Percentiles rank a stretch among this genome's conserved stretches.
These are phyloP conservation scores for Trypanosoma melophagium DNA, from an alignment of 208 protist species.

Conservation along the genomic window DNA sequence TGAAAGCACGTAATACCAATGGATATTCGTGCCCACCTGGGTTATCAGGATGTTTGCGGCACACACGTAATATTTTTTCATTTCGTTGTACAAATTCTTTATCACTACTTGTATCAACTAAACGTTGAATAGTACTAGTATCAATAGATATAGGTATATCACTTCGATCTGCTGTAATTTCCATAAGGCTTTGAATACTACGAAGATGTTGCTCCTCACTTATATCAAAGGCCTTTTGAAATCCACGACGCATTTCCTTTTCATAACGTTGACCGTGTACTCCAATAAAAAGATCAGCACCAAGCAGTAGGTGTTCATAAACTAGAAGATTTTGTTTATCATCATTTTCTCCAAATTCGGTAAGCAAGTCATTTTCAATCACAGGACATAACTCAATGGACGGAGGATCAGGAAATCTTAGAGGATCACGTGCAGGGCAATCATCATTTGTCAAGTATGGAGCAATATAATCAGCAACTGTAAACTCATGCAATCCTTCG, in stretches of 20 bases:
- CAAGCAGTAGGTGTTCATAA: constrained; percentile 71
- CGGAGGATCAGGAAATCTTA: not conserved
- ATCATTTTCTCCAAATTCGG: constrained; percentile 21
- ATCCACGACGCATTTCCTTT: constrained; percentile 41
- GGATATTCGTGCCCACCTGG: constrained; percentile 31
- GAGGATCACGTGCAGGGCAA: not conserved
- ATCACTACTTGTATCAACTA: constrained; percentile 36
- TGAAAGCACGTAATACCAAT: constrained; percentile 47
- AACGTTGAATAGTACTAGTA: constrained; percentile 26
- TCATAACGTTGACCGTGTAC: constrained; percentile 12
- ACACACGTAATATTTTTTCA: constrained; percentile 26
- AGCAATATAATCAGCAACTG: constrained; percentile 7
- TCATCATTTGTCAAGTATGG: not conserved
- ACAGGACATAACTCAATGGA: constrained; percentile 25
- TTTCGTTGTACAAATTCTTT: constrained; percentile 43
- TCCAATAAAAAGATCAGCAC: constrained; percentile 27
- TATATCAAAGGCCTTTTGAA: constrained; percentile 43
- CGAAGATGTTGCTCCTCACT: constrained; percentile 47
- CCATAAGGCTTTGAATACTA: constrained; percentile 43
- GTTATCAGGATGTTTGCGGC: constrained; percentile 13
- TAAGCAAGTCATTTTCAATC: constrained; percentile 42
- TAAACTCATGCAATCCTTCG: not conserved
- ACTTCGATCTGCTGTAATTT: constrained; percentile 1
- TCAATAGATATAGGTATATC: constrained; percentile 20
- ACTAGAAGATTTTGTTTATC: constrained; percentile 33